Conservation (phyloP, 371 early-diverging fungal species). For the Gilbertella persicaria region DNA sequence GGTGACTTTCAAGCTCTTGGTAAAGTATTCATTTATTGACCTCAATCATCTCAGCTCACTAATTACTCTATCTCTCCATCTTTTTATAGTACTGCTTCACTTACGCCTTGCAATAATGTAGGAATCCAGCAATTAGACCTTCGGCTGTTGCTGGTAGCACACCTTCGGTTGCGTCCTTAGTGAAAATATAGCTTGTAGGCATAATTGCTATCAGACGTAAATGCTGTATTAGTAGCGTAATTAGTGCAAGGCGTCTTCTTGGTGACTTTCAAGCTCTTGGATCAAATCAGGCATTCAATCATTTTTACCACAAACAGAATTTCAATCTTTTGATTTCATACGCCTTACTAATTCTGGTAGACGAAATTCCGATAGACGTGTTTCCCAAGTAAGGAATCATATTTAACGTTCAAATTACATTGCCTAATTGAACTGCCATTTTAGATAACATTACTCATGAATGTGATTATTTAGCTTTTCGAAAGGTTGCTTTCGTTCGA, state of each 20-base stretch:
- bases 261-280: constrained; percentile 5
- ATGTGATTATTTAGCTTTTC: constrained; percentile 8
- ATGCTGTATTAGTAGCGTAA: constrained; percentile 7
- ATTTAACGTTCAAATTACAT: constrained; percentile 5
- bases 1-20: constrained; percentile 5
- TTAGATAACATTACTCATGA: constrained; percentile 8
- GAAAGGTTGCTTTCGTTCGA: constrained; percentile 7
- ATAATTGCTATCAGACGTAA: constrained; percentile 6
- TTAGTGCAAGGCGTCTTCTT: constrained; percentile 3
- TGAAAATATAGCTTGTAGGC: constrained; percentile 7
- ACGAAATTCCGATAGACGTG: constrained; percentile 7
- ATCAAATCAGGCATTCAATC: constrained; percentile 1
- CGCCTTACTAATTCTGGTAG: constrained; percentile 6
- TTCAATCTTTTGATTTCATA: constrained; percentile 1
- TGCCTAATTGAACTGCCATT: constrained; percentile 9
- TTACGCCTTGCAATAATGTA: neutral
- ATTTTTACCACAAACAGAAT: constrained; percentile 2
- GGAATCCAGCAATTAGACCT: constrained; percentile 2
- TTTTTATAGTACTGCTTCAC: no score
- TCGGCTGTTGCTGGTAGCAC: constrained; percentile 4
- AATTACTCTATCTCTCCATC: no score
- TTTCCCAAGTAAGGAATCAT: constrained; percentile 9
- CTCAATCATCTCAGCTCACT: no score
- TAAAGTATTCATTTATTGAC: no score
- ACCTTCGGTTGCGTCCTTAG: constrained; percentile 1